These are phyloP conservation scores for Neospermospora avenae DNA, from an alignment of 2,329 filamentous ascomycete genomes.

Conservation along the genomic window DNA sequence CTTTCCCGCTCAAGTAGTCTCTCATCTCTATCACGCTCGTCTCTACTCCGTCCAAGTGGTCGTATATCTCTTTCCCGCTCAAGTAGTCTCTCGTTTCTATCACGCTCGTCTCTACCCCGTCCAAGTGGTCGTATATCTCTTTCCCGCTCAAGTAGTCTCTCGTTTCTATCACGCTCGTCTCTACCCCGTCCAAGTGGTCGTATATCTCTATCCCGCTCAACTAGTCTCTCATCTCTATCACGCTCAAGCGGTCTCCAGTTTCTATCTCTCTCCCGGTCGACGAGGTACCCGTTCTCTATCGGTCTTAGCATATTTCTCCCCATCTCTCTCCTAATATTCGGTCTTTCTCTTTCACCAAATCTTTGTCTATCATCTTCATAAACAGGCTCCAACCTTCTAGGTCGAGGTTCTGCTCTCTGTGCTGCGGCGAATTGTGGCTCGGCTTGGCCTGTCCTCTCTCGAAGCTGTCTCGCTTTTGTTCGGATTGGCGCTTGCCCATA, in stretches of 20 bases:
- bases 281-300: not conserved
- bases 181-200: not conserved
- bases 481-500: not conserved
- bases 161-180: not conserved
- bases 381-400: not conserved
- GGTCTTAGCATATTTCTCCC: not conserved
- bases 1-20: not conserved
- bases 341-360: not conserved
- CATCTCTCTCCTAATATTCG: not conserved
- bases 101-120: not conserved
- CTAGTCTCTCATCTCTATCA: not conserved
- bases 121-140: not conserved
- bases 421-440: not conserved
- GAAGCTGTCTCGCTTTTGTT: not conserved
- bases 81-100: not conserved
- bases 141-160: not conserved
- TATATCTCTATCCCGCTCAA: not conserved
- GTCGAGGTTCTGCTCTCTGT: not conserved
- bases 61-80: too few relatives aligned
- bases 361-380: not conserved
- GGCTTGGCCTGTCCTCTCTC: not conserved
- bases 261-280: not conserved
- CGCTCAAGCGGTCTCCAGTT: not conserved
- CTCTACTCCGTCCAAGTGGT: too few relatives aligned
- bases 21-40: not conserved